Conservation (phyloP, 495 filamentous ascomycete species). For the Penicillium macrosclerotiorum region DNA sequence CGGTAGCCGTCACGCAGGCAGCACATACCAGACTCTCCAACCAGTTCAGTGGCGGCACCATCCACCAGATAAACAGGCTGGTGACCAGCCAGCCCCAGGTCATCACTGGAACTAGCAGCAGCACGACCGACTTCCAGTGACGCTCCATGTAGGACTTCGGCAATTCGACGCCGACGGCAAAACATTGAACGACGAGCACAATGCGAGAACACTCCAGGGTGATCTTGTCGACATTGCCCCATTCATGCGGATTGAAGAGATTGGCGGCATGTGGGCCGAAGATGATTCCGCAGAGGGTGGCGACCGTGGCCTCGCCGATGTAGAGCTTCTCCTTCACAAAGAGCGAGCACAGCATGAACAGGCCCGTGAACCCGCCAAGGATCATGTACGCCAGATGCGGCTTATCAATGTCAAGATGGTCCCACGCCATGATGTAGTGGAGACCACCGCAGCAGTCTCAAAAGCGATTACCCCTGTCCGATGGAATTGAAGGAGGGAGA, state of each 20-base stretch:
- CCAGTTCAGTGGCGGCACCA: slow-evolving; percentile 80
- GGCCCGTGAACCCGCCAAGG: slow-evolving; percentile 91
- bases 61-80: slow-evolving; percentile 95
- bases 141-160: slow-evolving; percentile 96
- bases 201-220: slow-evolving; percentile 97
- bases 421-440: slow-evolving; percentile 74
- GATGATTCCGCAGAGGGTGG: slow-evolving; percentile 93
- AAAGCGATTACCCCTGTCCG: not conserved
- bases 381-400: slow-evolving; percentile 99
- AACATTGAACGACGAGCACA: slow-evolving; percentile 98
- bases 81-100: slow-evolving; percentile 94
- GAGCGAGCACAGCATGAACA: slow-evolving; percentile 98
- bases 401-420: slow-evolving; percentile 87
- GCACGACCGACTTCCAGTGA: slow-evolving; percentile 91
- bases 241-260: slow-evolving; percentile 77
- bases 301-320: slow-evolving; percentile 97
- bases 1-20: slow-evolving; percentile 95
- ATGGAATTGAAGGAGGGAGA: no score
- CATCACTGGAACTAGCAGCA: slow-evolving; percentile 94
- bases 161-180: slow-evolving; percentile 97
- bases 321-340: slow-evolving; percentile 98
- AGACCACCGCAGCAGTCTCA: not conserved
- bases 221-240: slow-evolving; percentile 94
- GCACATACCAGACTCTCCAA: slow-evolving; percentile 82
- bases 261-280: slow-evolving; percentile 95